phyloP scores from a whole-genome alignment of 2,329 filamentous ascomycete species.

The Scedosporium minutisporum region DNA sequence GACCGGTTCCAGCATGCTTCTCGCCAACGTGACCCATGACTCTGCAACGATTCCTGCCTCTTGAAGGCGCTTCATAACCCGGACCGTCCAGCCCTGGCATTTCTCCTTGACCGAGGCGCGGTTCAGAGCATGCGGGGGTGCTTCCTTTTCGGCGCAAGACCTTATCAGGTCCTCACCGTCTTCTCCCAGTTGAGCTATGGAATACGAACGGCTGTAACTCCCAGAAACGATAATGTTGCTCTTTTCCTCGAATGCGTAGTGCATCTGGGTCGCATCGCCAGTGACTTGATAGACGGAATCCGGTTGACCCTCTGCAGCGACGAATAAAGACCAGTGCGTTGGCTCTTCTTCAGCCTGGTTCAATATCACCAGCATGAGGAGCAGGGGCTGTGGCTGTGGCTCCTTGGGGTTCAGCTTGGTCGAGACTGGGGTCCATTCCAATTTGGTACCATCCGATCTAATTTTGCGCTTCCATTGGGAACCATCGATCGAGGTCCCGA shows the following conservation, averaged over 20 bases:
- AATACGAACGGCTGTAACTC: neutral
- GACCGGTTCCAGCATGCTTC: neutral
- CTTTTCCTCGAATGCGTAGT: neutral
- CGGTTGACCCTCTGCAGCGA: neutral
- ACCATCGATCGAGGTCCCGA: neutral
- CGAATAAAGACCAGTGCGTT: neutral
- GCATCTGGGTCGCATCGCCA: neutral
- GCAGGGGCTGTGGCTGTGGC: neutral
- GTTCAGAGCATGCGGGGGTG: neutral
- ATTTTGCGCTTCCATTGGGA: neutral
- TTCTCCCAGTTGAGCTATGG: neutral
- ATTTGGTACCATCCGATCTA: neutral
- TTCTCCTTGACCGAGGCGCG: neutral
- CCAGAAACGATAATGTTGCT: neutral
- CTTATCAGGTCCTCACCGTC: neutral
- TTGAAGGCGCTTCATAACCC: neutral
- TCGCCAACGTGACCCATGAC: neutral
- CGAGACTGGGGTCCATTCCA: neutral
- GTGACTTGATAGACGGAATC: neutral
- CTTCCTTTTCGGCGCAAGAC: neutral
- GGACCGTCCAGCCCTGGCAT: constrained; percentile 5
- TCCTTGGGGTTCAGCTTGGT: neutral
- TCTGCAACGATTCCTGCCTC: neutral
- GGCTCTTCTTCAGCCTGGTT: constrained; percentile 1
- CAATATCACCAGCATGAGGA: neutral